Percentiles rank a stretch among this genome's conserved stretches.
These are phyloP conservation scores for Cyathus striatus DNA, from an alignment of 768 basidiomycete species.

Conservation along the genomic window DNA sequence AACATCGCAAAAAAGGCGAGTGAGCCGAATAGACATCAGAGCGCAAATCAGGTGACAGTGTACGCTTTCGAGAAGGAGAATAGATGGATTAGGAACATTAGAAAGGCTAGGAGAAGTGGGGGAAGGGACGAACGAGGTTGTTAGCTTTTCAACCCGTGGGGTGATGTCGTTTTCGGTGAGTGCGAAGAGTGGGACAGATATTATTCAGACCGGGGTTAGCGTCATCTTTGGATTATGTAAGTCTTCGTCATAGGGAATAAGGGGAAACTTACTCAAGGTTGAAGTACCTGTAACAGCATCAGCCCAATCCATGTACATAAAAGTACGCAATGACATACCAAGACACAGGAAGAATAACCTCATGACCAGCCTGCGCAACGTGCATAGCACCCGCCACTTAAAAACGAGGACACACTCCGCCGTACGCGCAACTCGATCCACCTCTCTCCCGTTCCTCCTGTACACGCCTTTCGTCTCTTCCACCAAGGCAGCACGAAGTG, in stretches of 20 bases:
- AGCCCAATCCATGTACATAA: background rate
- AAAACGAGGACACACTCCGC: slow-evolving; percentile 75
- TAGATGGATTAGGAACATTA: slow-evolving; percentile 54
- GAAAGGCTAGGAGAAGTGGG: too few relatives aligned
- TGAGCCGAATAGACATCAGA: slow-evolving; percentile 66
- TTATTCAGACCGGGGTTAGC: slow-evolving; percentile 57
- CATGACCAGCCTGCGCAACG: slow-evolving; percentile 64
- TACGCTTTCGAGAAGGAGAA: slow-evolving; percentile 83
- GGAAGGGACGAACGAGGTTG: slow-evolving; percentile 50
- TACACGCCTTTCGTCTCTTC: slow-evolving; percentile 62
- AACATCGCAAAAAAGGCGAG: slow-evolving; percentile 43
- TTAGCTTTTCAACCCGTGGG: slow-evolving; percentile 57
- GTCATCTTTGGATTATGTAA: slow-evolving; percentile 46
- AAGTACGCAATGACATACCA: slow-evolving; percentile 36
- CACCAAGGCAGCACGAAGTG: slow-evolving; percentile 45
- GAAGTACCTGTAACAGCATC: slow-evolving; percentile 44
- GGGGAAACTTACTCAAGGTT: slow-evolving; percentile 46
- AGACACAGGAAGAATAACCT: slow-evolving; percentile 68
- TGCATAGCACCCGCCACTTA: slow-evolving; percentile 52
- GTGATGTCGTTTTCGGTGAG: slow-evolving; percentile 49
- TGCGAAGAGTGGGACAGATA: slow-evolving; percentile 49
- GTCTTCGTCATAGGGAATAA: background rate
- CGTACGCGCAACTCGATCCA: slow-evolving; percentile 61
- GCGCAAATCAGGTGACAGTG: slow-evolving; percentile 80
- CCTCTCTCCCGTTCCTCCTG: slow-evolving; percentile 32